Conservation (phyloP, 106 monocot species). For the Dendrobium chrysotoxum region DNA sequence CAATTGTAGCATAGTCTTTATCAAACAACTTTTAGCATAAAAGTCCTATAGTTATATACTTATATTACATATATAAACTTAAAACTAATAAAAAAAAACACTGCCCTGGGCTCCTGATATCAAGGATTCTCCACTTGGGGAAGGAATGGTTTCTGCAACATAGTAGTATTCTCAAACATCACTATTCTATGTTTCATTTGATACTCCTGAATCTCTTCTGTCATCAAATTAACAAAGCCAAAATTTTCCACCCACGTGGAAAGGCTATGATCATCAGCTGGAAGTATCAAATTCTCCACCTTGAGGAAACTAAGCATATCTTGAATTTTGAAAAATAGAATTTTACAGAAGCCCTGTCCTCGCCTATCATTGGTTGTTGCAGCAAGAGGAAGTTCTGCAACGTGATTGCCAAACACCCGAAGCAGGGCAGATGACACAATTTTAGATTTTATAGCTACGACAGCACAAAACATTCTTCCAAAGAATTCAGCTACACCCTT, state of each 20-base stretch:
- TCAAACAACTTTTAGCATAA: no score
- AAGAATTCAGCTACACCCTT: no score
- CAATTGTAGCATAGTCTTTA: no score
- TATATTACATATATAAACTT: no score
- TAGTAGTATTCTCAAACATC: no score
- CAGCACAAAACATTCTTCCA: conserved; percentile 43
- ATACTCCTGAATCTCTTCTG: background rate
- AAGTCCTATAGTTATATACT: no score
- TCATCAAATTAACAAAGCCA: background rate
- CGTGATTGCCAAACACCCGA: conserved; percentile 45
- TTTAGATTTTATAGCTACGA: conserved; percentile 28
- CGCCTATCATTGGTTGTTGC: conserved; percentile 40
- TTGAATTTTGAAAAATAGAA: background rate
- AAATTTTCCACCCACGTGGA: background rate
- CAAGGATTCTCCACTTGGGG: no score
- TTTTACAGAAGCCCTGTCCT: conserved; percentile 17
- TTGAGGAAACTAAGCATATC: background rate
- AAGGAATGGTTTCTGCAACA: no score
- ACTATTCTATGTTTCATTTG: no score
- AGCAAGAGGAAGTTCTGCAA: conserved; percentile 64
- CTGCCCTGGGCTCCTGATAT: no score
- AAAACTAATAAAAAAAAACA: no score
- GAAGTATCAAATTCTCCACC: background rate
- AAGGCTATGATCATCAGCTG: background rate
- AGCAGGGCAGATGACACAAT: conserved; percentile 52